These are phyloP conservation scores for Protoeuglena noctilucae DNA, from an alignment of 139 green algal genomes.

Conservation along the genomic window DNA sequence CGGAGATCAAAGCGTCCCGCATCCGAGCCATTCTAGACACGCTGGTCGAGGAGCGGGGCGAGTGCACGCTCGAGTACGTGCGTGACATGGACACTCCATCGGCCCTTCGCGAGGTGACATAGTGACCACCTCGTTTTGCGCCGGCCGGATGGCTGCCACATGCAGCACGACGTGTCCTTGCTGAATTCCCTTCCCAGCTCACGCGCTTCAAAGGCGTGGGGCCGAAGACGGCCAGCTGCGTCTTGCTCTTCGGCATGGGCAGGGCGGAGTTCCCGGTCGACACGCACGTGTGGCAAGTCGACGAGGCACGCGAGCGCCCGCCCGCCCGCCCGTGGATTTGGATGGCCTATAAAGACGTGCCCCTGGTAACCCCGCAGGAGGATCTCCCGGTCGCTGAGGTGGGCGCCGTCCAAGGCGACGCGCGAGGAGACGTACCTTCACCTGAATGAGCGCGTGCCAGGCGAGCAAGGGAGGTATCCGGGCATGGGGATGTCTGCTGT, in stretches of 20 bases:
- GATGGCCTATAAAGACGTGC: no score
- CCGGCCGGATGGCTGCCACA: no score
- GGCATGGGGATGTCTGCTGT: neutral
- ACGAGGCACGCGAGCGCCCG: no score
- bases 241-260: constrained; percentile 48
- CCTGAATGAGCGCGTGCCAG: constrained; percentile 40
- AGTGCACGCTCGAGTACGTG: constrained; percentile 40
- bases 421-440: constrained; percentile 54
- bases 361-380: no score
- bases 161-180: no score
- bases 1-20: constrained; percentile 44
- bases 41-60: constrained; percentile 27
- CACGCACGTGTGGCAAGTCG: constrained; percentile 40
- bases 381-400: constrained; percentile 29
- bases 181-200: constrained; percentile 31
- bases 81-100: constrained; percentile 11
- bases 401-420: constrained; percentile 31
- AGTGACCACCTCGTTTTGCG: no score
- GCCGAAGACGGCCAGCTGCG: constrained; percentile 47
- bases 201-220: constrained; percentile 44
- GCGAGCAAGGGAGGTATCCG: constrained; percentile 24
- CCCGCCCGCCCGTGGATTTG: no score
- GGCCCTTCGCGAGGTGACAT: no score
- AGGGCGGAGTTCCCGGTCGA: constrained; percentile 53
- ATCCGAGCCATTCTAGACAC: constrained; percentile 44